Percentiles rank a stretch among this genome's conserved stretches.
These are phyloP conservation scores for Leishmania turanica DNA, from an alignment of 208 protist genomes.

Conservation along the genomic window DNA sequence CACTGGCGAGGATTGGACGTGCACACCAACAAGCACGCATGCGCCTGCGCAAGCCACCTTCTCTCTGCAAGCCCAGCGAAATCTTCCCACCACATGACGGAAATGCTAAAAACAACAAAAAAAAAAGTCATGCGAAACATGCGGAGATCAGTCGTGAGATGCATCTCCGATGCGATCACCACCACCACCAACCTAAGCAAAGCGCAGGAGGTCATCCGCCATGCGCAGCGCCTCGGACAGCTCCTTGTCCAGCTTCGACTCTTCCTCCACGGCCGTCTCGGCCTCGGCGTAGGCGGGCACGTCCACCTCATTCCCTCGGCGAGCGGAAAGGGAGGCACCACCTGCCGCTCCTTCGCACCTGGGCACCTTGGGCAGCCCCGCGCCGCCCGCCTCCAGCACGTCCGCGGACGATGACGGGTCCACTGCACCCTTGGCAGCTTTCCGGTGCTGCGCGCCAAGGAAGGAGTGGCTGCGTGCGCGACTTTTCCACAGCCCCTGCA, in stretches of 20 bases:
- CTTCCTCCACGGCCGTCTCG: conserved; percentile 24
- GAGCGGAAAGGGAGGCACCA: neutral
- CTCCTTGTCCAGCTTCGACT: conserved; percentile 36
- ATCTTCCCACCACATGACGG: neutral
- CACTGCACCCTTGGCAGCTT: conserved; percentile 19
- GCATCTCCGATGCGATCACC: neutral
- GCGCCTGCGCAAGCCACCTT: neutral
- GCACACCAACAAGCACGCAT: neutral
- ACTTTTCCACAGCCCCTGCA: conserved; percentile 80
- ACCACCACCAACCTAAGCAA: conserved; percentile 17
- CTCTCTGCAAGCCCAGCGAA: neutral
- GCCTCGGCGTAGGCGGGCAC: conserved; percentile 12
- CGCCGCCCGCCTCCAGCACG: neutral
- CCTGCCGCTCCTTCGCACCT: neutral
- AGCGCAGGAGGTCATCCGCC: conserved; percentile 70
- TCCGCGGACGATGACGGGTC: conserved; percentile 8
- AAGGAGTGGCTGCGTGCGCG: conserved; percentile 60
- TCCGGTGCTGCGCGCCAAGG: conserved; percentile 57
- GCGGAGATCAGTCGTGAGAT: neutral
- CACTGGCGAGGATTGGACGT: neutral
- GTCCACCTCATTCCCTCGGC: neutral
- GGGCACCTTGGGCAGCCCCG: neutral
- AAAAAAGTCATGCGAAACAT: neutral
- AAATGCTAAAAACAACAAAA: neutral
- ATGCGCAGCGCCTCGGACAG: conserved; percentile 76